These are phyloP conservation scores for Tephrocybe sp. DNA, from an alignment of 768 basidiomycete genomes.

Conservation along the genomic window DNA sequence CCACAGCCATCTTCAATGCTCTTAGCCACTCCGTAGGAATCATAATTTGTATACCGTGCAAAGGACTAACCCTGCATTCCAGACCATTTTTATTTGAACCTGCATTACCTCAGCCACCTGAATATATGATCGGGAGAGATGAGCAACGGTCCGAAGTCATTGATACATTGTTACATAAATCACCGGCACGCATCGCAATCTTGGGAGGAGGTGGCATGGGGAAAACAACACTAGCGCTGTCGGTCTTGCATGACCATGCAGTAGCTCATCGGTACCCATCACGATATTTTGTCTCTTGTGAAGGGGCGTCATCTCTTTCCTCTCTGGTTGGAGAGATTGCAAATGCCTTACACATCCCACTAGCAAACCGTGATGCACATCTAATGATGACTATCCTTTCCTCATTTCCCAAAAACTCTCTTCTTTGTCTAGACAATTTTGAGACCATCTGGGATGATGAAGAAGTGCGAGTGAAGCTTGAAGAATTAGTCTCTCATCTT, in stretches of 20 bases:
- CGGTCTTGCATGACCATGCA: not conserved
- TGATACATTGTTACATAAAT: not conserved
- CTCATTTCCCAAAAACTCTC: not conserved
- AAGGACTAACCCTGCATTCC: not conserved
- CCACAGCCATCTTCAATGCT: not conserved
- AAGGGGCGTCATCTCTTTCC: too few species aligned
- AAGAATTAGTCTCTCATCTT: not conserved
- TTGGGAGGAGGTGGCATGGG: not conserved
- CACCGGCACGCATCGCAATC: not conserved
- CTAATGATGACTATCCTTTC: too few species aligned
- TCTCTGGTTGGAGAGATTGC: too few species aligned
- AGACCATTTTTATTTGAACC: slow-evolving; percentile 1
- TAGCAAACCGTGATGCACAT: too few species aligned
- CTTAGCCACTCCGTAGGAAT: slow-evolving; percentile 1
- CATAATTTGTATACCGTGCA: not conserved
- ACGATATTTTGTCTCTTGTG: too few species aligned
- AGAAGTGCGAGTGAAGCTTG: not conserved
- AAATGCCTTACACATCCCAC: too few species aligned
- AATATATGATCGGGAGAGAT: slow-evolving; percentile 5
- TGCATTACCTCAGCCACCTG: not conserved
- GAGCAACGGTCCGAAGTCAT: not conserved
- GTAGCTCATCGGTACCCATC: too few species aligned
- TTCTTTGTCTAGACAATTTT: slow-evolving; percentile 8
- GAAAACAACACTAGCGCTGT: slow-evolving; percentile 1
- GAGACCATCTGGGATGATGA: slow-evolving; percentile 9